phyloP scores from a whole-genome alignment of 2,329 filamentous ascomycete genomes.

The Colletotrichum higginsianum region DNA sequence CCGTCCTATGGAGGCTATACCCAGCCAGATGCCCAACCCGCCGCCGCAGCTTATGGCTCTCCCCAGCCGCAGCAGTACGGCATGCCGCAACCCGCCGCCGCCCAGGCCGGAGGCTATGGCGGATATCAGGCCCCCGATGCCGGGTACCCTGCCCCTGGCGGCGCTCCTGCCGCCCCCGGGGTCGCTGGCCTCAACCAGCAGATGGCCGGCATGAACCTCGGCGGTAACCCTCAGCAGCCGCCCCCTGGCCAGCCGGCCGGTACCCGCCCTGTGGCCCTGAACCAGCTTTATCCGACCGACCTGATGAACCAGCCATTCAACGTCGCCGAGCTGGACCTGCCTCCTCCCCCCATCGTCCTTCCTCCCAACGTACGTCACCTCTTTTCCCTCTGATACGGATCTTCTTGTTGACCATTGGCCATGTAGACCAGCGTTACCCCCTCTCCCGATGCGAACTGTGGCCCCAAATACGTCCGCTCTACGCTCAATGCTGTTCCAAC shows the following conservation, averaged over 20 bases:
- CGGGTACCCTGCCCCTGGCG: slow-evolving; percentile 73
- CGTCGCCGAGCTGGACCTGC: slow-evolving; percentile 90
- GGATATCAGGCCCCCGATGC: slow-evolving; percentile 79
- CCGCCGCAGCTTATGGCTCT: slow-evolving; percentile 58
- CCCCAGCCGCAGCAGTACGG: slow-evolving; percentile 58
- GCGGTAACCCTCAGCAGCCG: slow-evolving; percentile 67
- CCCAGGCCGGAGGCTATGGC: slow-evolving; percentile 63
- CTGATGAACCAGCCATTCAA: slow-evolving; percentile 94
- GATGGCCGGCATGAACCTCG: slow-evolving; percentile 88
- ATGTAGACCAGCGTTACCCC: slow-evolving; percentile 87
- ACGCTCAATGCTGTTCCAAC: slow-evolving; percentile 95
- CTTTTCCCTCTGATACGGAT: neutral
- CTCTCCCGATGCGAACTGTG: slow-evolving; percentile 91
- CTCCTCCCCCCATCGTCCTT: slow-evolving; percentile 90
- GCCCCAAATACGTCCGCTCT: slow-evolving; percentile 93
- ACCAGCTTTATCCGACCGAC: slow-evolving; percentile 93
- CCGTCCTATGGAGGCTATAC: slow-evolving; percentile 74
- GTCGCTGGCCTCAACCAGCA: slow-evolving; percentile 85
- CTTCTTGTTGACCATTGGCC: slow-evolving; percentile 16
- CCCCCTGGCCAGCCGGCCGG: slow-evolving; percentile 54
- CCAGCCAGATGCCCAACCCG: slow-evolving; percentile 61
- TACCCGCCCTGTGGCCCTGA: slow-evolving; percentile 70
- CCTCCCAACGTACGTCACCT: slow-evolving; percentile 85
- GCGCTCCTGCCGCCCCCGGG: slow-evolving; percentile 59
- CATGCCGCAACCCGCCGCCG: slow-evolving; percentile 56